Evolutionary conservation across 208 protist species (phyloP).

Genomic region (Porcisia deanei): DNA sequence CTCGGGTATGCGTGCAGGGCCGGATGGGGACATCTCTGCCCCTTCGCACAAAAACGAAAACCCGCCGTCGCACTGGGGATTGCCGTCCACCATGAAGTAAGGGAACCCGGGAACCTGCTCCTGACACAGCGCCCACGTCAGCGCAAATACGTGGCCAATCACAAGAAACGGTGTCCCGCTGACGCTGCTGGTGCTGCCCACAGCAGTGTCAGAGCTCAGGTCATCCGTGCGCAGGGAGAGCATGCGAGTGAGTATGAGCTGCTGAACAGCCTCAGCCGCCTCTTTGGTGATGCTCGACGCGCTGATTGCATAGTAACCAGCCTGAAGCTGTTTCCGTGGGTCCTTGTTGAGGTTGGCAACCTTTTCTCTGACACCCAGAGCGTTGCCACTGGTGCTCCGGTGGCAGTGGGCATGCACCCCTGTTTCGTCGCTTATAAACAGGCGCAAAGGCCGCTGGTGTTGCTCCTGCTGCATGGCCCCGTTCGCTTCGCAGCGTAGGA

Average conservation of each 20-base stretch:
- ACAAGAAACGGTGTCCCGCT: conserved; percentile 37
- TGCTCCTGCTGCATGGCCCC: conserved; percentile 18
- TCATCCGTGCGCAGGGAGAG: conserved; percentile 22
- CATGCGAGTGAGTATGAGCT: conserved; percentile 40
- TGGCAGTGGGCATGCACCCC: not conserved
- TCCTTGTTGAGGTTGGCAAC: not conserved
- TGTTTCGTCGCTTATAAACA: conserved; percentile 14
- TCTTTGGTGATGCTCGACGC: conserved; percentile 18
- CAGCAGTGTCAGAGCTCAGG: conserved; percentile 17
- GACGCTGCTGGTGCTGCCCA: conserved; percentile 21
- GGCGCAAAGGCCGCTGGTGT: conserved; percentile 20
- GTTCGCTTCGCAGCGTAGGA: conserved; percentile 26
- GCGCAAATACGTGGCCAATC: conserved; percentile 42
- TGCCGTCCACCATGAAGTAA: conserved; percentile 66
- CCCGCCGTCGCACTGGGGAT: conserved; percentile 29
- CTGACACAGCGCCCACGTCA: conserved; percentile 51
- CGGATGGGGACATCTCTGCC: not conserved
- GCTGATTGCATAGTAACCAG: conserved; percentile 26
- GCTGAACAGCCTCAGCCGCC: conserved; percentile 36
- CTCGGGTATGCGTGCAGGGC: not conserved
- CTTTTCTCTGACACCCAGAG: not conserved
- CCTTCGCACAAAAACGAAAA: conserved; percentile 35
- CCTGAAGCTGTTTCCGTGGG: not conserved
- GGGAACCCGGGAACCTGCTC: conserved; percentile 70
- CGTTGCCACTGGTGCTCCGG: not conserved